Conservation (phyloP, 768 basidiomycete genomes). For the Candolleomyces eurysporus region DNA sequence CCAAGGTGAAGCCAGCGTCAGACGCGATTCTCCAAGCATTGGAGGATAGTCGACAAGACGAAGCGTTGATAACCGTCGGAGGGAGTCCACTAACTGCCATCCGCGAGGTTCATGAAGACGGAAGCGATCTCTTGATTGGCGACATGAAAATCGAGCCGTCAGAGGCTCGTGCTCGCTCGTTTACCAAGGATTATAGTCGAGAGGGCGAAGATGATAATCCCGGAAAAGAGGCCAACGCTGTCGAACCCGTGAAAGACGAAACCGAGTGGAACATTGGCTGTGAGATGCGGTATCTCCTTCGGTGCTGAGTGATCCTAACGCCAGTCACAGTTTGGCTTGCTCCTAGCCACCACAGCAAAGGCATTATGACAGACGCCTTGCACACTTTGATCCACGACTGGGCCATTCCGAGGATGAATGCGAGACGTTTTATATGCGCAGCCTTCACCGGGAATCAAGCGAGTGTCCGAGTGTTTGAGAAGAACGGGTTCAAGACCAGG, state of each 20-base stretch:
- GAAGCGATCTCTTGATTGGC: conserved; percentile 55
- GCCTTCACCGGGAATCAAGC: conserved; percentile 54
- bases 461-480: conserved; percentile 67
- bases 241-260: conserved; percentile 7
- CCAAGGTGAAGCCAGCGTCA: conserved; percentile 22
- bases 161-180: neutral
- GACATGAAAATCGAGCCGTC: conserved; percentile 36
- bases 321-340: conserved; percentile 53
- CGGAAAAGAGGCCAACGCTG: neutral
- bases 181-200: neutral
- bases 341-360: conserved; percentile 59
- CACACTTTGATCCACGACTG: conserved; percentile 52
- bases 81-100: conserved; percentile 49
- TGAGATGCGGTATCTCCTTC: conserved; percentile 25
- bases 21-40: conserved; percentile 31
- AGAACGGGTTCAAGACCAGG: conserved; percentile 53
- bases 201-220: neutral
- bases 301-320: neutral
- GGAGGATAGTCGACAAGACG: conserved; percentile 20
- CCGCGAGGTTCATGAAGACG: conserved; percentile 57
- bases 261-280: conserved; percentile 65
- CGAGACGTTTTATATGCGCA: conserved; percentile 40
- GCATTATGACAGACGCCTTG: conserved; percentile 73
- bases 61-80: conserved; percentile 32
- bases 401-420: conserved; percentile 65